phyloP scores from a whole-genome alignment of 129 eudicot species.

The Pulicaria dysenterica region DNA sequence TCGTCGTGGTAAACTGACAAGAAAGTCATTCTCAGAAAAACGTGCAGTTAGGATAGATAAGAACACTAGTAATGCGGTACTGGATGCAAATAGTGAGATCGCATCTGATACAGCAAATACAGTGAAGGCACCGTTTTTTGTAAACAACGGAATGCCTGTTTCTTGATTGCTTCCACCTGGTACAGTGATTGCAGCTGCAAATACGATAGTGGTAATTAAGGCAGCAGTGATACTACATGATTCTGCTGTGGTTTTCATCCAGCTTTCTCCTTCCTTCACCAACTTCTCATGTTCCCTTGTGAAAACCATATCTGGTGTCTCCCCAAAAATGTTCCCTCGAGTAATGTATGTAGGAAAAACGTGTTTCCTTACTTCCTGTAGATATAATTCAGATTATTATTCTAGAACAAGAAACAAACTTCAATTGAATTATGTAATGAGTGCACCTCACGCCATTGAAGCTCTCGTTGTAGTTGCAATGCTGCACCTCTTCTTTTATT shows the following conservation, averaged over 20 bases:
- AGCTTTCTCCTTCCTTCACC: slow-evolving; percentile 19
- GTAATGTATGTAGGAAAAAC: background rate
- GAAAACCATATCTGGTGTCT: slow-evolving; percentile 27
- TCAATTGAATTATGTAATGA: too few species aligned
- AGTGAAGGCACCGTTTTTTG: background rate
- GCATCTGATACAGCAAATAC: slow-evolving; percentile 20
- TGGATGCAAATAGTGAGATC: slow-evolving; percentile 18
- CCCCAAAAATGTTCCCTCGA: background rate
- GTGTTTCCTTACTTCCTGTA: slow-evolving; percentile 1
- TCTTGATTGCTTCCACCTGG: slow-evolving; percentile 19
- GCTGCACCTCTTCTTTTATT: slow-evolving; percentile 29
- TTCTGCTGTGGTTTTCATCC: slow-evolving; percentile 15
- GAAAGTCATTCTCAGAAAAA: slow-evolving; percentile 2
- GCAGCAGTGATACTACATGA: slow-evolving; percentile 21
- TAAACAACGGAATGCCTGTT: background rate
- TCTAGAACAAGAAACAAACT: too few species aligned
- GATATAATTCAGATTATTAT: background rate
- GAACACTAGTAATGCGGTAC: slow-evolving; percentile 11
- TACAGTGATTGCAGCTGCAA: slow-evolving; percentile 29
- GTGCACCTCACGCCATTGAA: slow-evolving; percentile 33
- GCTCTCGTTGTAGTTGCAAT: slow-evolving; percentile 32
- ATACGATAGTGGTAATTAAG: slow-evolving; percentile 13
- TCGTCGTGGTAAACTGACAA: slow-evolving; percentile 10
- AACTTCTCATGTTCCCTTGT: slow-evolving; percentile 11
- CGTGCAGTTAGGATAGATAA: slow-evolving; percentile 19